Percentiles rank a stretch among this genome's conserved stretches.
These are phyloP conservation scores for Saccharomycopsis hybrid DNA, from an alignment of 1,139 yeast species.

Conservation along the genomic window DNA sequence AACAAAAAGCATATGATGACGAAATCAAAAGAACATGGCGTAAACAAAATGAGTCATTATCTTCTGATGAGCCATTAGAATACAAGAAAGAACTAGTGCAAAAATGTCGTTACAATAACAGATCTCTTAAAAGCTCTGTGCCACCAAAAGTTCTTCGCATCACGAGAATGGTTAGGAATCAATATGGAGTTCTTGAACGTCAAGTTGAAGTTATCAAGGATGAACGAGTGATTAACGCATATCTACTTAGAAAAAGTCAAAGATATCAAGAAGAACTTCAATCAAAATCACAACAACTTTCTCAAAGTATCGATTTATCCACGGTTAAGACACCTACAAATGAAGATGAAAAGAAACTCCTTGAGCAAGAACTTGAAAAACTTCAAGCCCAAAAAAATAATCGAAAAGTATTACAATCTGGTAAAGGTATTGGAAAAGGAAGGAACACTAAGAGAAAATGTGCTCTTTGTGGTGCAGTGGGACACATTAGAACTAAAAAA, in stretches of 20 bases:
- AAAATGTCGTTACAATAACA: conserved; percentile 28
- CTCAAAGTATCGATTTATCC: conserved; percentile 10
- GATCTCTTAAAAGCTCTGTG: conserved; percentile 3
- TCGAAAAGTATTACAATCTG: conserved; percentile 54
- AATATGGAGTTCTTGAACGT: conserved; percentile 81
- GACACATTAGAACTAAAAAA: conserved; percentile 83
- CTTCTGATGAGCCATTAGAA: conserved; percentile 30
- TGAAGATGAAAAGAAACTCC: conserved; percentile 76
- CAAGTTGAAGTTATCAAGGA: conserved; percentile 73
- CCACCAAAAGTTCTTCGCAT: conserved; percentile 53
- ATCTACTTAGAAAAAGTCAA: conserved; percentile 64
- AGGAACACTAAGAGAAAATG: conserved; percentile 82
- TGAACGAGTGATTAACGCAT: conserved; percentile 82
- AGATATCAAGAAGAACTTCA: conserved; percentile 41
- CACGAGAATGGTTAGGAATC: conserved; percentile 74
- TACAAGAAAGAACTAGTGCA: conserved; percentile 28
- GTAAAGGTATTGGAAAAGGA: conserved; percentile 65
- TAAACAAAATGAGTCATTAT: conserved; percentile 64
- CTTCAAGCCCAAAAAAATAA: conserved; percentile 52
- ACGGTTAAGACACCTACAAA: conserved; percentile 52
- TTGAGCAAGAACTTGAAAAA: conserved; percentile 81
- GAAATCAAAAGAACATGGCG: conserved; percentile 91
- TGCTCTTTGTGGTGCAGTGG: conserved; percentile 92
- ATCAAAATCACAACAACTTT: conserved; percentile 10
- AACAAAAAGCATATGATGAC: conserved; percentile 87